Conservation (phyloP, 306 rosid genomes). For the Sophora flavescens region DNA sequence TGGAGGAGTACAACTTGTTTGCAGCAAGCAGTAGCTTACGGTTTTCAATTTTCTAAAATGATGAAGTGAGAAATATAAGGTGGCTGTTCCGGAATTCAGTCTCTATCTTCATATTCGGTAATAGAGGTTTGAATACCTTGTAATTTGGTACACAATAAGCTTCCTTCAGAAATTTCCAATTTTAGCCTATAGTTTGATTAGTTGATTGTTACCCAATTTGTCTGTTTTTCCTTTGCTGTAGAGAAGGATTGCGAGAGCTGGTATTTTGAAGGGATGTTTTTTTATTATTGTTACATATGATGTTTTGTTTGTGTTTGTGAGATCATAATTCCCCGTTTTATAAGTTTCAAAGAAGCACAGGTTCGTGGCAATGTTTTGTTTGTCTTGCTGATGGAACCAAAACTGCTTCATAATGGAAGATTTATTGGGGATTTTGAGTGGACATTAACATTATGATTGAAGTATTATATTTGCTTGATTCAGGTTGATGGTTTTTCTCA, state of each 20-base stretch:
- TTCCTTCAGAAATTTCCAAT: conserved; percentile 57
- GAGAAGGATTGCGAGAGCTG: conserved; percentile 69
- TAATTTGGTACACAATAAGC: conserved; percentile 73
- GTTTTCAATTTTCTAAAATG: conserved; percentile 78
- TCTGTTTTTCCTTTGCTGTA: conserved; percentile 52
- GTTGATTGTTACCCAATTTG: conserved; percentile 64
- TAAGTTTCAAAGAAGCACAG: conserved; percentile 38
- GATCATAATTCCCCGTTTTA: conserved; percentile 41
- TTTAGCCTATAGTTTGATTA: conserved; percentile 58
- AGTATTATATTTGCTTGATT: conserved; percentile 24
- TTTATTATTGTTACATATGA: no score
- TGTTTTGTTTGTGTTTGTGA: conserved; percentile 36
- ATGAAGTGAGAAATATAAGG: conserved; percentile 63
- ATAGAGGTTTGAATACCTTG: conserved; percentile 63
- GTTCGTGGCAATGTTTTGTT: conserved; percentile 42
- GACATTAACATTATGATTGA: conserved; percentile 13
- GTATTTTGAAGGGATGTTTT: conserved; percentile 50
- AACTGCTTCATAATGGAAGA: conserved; percentile 38
- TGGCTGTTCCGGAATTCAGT: conserved; percentile 68
- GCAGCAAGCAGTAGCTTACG: conserved; percentile 76
- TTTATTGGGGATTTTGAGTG: conserved; percentile 41
- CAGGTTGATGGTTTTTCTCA: conserved; percentile 25
- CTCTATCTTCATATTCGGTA: conserved; percentile 64
- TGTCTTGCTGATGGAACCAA: conserved; percentile 37
- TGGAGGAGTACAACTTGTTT: conserved; percentile 94